Base-by-base conservation (phyloP, 768 basidiomycete genomes). In the Suillus weaverae region DNA sequence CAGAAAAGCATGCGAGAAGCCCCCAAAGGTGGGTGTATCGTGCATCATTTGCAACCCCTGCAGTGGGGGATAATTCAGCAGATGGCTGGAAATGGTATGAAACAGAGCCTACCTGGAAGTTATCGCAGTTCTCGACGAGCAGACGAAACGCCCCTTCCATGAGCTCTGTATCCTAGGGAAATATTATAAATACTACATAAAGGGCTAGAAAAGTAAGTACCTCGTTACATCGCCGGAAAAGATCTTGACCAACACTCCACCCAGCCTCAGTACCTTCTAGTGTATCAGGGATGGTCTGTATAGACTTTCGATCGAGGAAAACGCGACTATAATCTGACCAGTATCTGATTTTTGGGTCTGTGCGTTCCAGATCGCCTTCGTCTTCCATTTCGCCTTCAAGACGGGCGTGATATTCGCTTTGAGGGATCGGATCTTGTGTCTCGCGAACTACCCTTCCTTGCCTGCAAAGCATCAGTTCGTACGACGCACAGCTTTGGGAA, bases 101-200 rank as follows among this genome's bases (percentile, higher is more conserved):
- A 56, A 51, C 22, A 7, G 32, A 3, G 54, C 60, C 62, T 67
- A 90, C 91, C 85, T 92, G 92, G 16, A 89, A 80, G 60, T 84
- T 83, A 71, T 92, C 84, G 70, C 90, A 91, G 68, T 92, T 91
- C 71, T 94, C 92, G 5, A 90, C 81, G 62, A 90, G 84, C 18
- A 82, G 77, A 20, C 92, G 83, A 60, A 93, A 79, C 14, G 86
- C 80, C 5, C 84, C 86, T 50, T 93, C 91, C 85, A 91, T 87
- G 56, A 92, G 70, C 59, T 83, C 83, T n/a, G 76, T 76, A 51
- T 86, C 83, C 91, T 92, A 63, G 8, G 26, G 30, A 53, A 44
- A 50, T n/a, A 51, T 46, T 68, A 35, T 68, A 57, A 48, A 2
- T 20, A 10, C 18, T 33, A 60, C 38, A 36, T 10, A 50, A 36